Evolutionary conservation across 2,329 filamentous ascomycete species (phyloP), one percentile per base, ranked within the genome.

Genomic region (Fusarium caatingaense): DNA sequence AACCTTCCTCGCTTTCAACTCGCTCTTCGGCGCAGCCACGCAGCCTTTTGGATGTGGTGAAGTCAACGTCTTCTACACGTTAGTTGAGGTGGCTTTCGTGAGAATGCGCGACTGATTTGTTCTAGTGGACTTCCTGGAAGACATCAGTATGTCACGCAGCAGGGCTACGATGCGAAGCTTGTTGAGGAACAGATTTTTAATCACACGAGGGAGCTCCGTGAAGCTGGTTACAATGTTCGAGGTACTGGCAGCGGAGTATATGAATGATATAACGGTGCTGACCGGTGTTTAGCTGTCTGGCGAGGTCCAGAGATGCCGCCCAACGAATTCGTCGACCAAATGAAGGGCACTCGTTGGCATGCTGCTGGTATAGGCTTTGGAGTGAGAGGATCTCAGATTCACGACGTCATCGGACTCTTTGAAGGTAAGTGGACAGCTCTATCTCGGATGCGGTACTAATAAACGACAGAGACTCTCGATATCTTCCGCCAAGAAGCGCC

Each of bases 21-120:
- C 60, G 0, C n/a, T 66, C 1, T 54, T 65, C 1, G 62, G 47
- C 13, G 27, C 47, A 0, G 47, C 63, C 2, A 53, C 60, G 0
- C 10, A 34, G 13, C 41, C 3, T 4, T 54, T 44, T 0, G 46
- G 62, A 6, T 65, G 53, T 5, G 60, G 62, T 0, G 62, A 65
- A 30, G 54, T 65, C 0, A 65, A 60, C 5, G 53, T 65, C 1
- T 60, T 65, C 6, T 65, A 65, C 18, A 65, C 62, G 32, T 21
- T 34, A 6, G 27, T 28, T 28, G 11, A 28, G 5, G 27, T 28
- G 27, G 27, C 27, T 28, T 28, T 28, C 6, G 11, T 28, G 10
- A 1, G 27, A 28, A 6, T 28, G 27, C 27, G 11, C 2, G 16
- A 25, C 32, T 23, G 10, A 6, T 2, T 0, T 18, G 7, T 0